Evolutionary conservation across 768 basidiomycete species (phyloP).

Genomic region (Boletus eberwhitei): DNA sequence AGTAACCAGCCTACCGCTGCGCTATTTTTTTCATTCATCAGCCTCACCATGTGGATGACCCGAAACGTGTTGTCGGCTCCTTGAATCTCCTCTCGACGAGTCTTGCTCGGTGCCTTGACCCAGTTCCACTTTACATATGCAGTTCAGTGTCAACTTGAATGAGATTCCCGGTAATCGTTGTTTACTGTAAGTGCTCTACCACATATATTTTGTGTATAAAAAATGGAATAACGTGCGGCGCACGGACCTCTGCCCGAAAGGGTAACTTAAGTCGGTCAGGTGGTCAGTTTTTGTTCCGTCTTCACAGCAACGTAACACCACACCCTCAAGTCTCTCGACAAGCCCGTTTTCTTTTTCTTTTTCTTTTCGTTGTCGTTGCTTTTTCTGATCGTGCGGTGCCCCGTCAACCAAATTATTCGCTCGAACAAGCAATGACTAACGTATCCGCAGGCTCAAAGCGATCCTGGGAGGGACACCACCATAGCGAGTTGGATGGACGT

Average conservation of each 20-base stretch:
- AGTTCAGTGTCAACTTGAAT: no score
- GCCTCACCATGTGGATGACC: no score
- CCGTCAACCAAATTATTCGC: slow-evolving; percentile 57
- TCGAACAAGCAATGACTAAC: slow-evolving; percentile 64
- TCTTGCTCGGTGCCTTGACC: no score
- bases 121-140: no score
- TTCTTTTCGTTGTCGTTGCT: not conserved
- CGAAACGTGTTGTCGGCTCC: no score
- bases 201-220: not conserved
- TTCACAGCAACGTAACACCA: not conserved
- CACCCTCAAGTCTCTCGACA: not conserved
- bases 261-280: not conserved
- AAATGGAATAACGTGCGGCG: not conserved
- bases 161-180: no score
- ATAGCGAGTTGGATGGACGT: slow-evolving; percentile 33
- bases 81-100: no score
- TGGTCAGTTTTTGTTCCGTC: not conserved
- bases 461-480: slow-evolving; percentile 59
- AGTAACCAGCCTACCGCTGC: no score
- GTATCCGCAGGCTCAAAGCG: slow-evolving; percentile 81
- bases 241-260: slow-evolving; percentile 17
- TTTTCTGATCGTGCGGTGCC: slow-evolving; percentile 68
- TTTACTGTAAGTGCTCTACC: not conserved
- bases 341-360: not conserved
- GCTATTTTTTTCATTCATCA: no score